Evolutionary conservation across 768 basidiomycete species (phyloP).

Genomic region (Coprinopsis strossmayeri): DNA sequence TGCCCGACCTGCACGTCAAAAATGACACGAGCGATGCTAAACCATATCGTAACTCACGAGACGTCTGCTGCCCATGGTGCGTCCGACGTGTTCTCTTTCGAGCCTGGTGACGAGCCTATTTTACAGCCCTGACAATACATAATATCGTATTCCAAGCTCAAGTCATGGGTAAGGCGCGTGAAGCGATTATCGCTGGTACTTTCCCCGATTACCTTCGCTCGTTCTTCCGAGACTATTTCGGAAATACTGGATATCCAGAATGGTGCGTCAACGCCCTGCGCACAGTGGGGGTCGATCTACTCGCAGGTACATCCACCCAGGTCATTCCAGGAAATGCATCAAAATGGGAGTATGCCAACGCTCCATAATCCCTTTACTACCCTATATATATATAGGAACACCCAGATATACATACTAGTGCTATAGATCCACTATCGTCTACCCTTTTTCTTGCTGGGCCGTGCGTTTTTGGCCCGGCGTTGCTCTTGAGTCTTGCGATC

Average conservation of each 20-base stretch:
- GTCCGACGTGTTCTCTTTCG: slow-evolving; percentile 12
- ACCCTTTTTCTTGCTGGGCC: slow-evolving; percentile 48
- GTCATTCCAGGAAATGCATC: slow-evolving; percentile 57
- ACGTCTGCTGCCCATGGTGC: slow-evolving; percentile 83
- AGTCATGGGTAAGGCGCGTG: slow-evolving; percentile 79
- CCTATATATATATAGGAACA: slow-evolving; percentile 3
- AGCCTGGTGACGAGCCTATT: slow-evolving; percentile 4
- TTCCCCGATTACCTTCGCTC: slow-evolving; percentile 72
- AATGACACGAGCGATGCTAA: slow-evolving; percentile 66
- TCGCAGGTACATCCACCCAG: slow-evolving; percentile 43
- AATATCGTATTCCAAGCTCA: slow-evolving; percentile 84
- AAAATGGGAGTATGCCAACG: slow-evolving; percentile 76
- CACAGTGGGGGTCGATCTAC: slow-evolving; percentile 78
- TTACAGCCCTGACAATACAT: slow-evolving; percentile 72
- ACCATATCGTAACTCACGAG: slow-evolving; percentile 72
- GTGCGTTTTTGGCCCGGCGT: slow-evolving; percentile 74
- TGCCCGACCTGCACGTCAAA: slow-evolving; percentile 78
- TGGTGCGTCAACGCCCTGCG: slow-evolving; percentile 86
- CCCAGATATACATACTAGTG: no score
- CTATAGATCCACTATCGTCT: slow-evolving; percentile 35
- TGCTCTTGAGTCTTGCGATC: slow-evolving; percentile 58
- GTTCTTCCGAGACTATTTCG: slow-evolving; percentile 80
- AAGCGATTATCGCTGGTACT: slow-evolving; percentile 69
- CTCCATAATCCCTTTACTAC: slow-evolving; percentile 11
- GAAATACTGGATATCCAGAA: slow-evolving; percentile 69